A percentile compares a stretch with the other conserved stretches of the same genome.
phyloP scores from a whole-genome alignment of 495 filamentous ascomycete genomes.

The Penicillium antarcticum region DNA sequence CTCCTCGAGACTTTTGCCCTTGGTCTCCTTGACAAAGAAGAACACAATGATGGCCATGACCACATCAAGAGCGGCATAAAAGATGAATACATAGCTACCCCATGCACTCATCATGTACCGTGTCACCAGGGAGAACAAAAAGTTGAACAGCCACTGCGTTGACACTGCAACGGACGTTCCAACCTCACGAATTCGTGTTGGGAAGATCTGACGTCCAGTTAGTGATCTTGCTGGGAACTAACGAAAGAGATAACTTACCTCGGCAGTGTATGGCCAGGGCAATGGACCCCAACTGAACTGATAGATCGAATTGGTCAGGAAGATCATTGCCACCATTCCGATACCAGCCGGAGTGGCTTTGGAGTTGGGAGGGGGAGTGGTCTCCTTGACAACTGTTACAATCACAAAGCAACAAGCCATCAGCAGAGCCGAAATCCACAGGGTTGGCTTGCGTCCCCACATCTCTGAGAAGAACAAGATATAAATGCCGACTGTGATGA shows the following conservation, averaged over 20 bases:
- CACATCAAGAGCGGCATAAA: constrained; percentile 34
- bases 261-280: constrained; percentile 48
- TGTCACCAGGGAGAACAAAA: constrained; percentile 47
- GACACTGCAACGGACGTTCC: constrained; percentile 40
- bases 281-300: constrained; percentile 52
- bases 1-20: constrained; percentile 46
- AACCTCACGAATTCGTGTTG: constrained; percentile 43
- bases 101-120: constrained; percentile 46
- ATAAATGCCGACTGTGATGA: constrained; percentile 41
- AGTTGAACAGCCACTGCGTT: constrained; percentile 52
- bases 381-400: constrained; percentile 39
- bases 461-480: constrained; percentile 52
- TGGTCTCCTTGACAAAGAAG: constrained; percentile 62
- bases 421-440: constrained; percentile 48
- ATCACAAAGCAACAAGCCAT: constrained; percentile 50
- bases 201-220: constrained; percentile 36
- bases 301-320: constrained; percentile 43
- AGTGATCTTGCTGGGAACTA: neutral
- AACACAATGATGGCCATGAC: constrained; percentile 51
- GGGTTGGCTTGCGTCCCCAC: constrained; percentile 51
- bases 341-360: constrained; percentile 36
- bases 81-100: constrained; percentile 48
- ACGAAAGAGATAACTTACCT: constrained; percentile 13
- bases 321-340: constrained; percentile 48
- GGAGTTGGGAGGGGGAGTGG: constrained; percentile 26